Evolutionary conservation across 2,329 filamentous ascomycete genomes (phyloP).

Genomic region (Claviceps spartinae): DNA sequence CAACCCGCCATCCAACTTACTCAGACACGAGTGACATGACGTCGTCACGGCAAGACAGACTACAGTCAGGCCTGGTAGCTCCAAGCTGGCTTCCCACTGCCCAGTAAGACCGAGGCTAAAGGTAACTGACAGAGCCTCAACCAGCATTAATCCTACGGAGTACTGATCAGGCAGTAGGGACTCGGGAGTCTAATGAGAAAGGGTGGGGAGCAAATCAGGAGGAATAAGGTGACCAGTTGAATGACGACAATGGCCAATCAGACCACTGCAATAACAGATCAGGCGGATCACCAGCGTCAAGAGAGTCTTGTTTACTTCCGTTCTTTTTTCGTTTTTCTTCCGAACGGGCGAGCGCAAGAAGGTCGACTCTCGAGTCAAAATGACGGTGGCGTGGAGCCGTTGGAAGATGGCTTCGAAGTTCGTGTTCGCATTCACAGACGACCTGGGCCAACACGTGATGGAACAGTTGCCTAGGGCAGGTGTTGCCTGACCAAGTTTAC

Average conservation of each 20-base stretch:
- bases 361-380: not conserved
- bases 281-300: slow-evolving; percentile 7
- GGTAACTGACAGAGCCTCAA: slow-evolving; percentile 7
- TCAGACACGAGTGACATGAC: slow-evolving; percentile 35
- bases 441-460: not conserved
- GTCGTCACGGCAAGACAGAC: not conserved
- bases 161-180: not conserved
- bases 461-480: not conserved
- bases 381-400: slow-evolving; percentile 2
- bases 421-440: slow-evolving; percentile 7
- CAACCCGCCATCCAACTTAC: slow-evolving; percentile 20
- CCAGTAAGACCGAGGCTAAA: slow-evolving; percentile 4
- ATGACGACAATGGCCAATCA: slow-evolving; percentile 8
- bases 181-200: slow-evolving; percentile 2
- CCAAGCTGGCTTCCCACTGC: not conserved
- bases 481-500: not conserved
- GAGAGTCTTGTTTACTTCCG: not conserved
- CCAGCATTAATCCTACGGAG: slow-evolving; percentile 4
- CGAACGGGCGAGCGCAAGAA: not conserved
- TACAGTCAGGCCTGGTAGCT: not conserved
- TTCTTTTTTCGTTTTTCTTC: not conserved
- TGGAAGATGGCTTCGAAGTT: not conserved
- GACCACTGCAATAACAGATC: slow-evolving; percentile 10
- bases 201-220: slow-evolving; percentile 3
- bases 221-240: slow-evolving; percentile 1